Evolutionary conservation across 2,329 filamentous ascomycete genomes (phyloP), one percentile per base, ranked within the genome.

Genomic region (Hymenoscyphus scutula): DNA sequence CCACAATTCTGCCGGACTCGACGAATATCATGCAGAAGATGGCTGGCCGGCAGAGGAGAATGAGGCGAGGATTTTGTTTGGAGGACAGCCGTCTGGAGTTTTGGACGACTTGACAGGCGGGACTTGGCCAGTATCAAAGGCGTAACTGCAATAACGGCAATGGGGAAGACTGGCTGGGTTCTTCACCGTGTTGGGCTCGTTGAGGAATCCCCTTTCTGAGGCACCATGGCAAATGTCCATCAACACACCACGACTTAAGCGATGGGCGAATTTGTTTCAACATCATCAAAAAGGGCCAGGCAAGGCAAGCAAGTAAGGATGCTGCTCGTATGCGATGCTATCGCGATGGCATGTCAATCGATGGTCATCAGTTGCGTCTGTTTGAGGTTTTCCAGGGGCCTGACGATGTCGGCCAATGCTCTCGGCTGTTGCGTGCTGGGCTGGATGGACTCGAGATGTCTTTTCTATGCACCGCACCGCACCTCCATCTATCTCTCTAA

Each of bases 21-120:
- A 51, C 45, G 45, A 51, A 51, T 51, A 51, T 51, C 45, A 23
- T 51, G 45, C 45, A 51, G 45, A 51, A 51, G 45, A 19, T 10
- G 41, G 41, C 41, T 11, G 41, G n/a, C 45, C 19, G 45, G 45
- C 45, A 51, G 45, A 25, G 45, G 45, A 25, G 23, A 51, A 51
- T 23, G 45, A 51, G 45, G 45, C 45, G 45, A 51, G 45, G 23
- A 51, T 23, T 51, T 51, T 51, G 45, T 51, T 25, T 51, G 45
- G 45, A 51, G 45, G 45, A 51, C 45, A 51, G 23, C 23, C 45
- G 19, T 25, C 45, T 37, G 34, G 45, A 13, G 19, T 23, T 25
- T 19, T 51, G 45, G 45, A 23, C 45, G 19, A 23, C 45, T 25
- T 51, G 11, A 25, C 34, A 37, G 13, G 13, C 34, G 34, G 34